A percentile compares a stretch with the other conserved stretches of the same genome.
These are phyloP conservation scores for Termitomyces sp. DNA, from an alignment of 768 basidiomycete species.

Conservation along the genomic window DNA sequence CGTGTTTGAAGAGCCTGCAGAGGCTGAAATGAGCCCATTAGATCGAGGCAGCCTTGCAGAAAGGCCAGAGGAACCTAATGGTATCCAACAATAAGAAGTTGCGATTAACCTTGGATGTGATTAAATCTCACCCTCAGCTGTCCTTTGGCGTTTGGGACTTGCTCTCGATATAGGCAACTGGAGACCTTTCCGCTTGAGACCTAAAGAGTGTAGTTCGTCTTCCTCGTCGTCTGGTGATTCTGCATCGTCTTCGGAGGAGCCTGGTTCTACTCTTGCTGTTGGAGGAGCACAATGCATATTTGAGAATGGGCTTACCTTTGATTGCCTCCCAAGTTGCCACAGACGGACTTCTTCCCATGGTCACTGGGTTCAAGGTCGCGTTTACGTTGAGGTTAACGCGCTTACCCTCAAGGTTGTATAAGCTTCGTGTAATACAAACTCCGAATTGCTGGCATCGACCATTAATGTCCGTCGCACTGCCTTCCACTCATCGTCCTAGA, in stretches of 20 bases:
- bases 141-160: constrained; percentile 11
- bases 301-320: neutral
- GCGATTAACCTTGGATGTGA: neutral
- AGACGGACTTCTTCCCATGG: constrained; percentile 4
- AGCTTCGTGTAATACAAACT: too few relatives aligned
- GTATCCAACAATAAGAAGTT: neutral
- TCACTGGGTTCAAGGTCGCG: neutral
- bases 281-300: neutral
- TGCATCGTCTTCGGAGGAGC: constrained; percentile 8
- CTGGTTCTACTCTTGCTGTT: constrained; percentile 6
- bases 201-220: neutral
- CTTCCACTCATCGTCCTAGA: constrained; percentile 8
- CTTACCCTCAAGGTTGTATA: too few relatives aligned
- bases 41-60: neutral
- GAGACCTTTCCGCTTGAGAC: constrained; percentile 9
- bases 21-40: neutral
- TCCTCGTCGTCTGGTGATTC: constrained; percentile 6
- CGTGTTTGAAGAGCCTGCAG: neutral
- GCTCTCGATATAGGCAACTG: neutral
- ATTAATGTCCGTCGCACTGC: constrained; percentile 10
- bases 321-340: constrained; percentile 7
- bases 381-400: constrained; percentile 1
- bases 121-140: neutral
- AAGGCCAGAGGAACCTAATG: neutral
- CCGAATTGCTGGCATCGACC: too few relatives aligned